These are phyloP conservation scores for Penicillium sp. DNA, from an alignment of 2,329 filamentous ascomycete genomes.

Conservation along the genomic window DNA sequence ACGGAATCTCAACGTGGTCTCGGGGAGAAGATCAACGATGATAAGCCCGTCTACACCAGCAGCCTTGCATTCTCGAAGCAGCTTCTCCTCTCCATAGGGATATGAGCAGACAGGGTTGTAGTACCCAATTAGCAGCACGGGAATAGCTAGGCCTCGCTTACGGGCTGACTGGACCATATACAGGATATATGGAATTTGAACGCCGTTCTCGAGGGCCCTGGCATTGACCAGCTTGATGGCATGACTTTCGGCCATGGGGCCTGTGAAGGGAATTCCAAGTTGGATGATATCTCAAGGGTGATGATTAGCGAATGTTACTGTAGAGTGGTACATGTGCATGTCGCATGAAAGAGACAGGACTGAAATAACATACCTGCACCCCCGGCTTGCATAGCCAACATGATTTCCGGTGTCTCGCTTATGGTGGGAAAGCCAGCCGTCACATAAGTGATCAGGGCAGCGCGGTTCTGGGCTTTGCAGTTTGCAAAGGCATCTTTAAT, in stretches of 20 bases:
- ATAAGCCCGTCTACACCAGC: conserved; percentile 19
- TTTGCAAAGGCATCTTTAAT: conserved; percentile 47
- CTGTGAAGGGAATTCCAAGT: conserved; percentile 90
- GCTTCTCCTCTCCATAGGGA: conserved; percentile 86
- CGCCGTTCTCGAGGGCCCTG: conserved; percentile 77
- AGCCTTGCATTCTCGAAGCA: conserved; percentile 74
- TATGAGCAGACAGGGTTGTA: conserved; percentile 74
- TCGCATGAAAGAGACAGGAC: background rate
- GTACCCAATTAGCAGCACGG: conserved; percentile 93
- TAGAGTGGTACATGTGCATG: background rate
- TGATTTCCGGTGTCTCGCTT: conserved; percentile 72
- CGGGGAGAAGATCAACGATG: conserved; percentile 13
- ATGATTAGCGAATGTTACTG: background rate
- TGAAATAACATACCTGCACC: conserved; percentile 64
- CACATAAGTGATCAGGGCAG: conserved; percentile 88
- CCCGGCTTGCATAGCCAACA: conserved; percentile 85
- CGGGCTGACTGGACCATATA: conserved; percentile 79
- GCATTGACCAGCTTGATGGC: conserved; percentile 93
- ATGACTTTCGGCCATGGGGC: conserved; percentile 91
- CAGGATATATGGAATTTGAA: conserved; percentile 73
- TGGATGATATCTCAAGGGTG: conserved; percentile 73
- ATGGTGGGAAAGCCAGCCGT: conserved; percentile 84
- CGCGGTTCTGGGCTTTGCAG: conserved; percentile 55
- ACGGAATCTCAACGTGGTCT: conserved; percentile 62
- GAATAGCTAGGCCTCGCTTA: conserved; percentile 68